Conservation (phyloP, 176 grass and related monocot species). For the Ensete glaucum region DNA sequence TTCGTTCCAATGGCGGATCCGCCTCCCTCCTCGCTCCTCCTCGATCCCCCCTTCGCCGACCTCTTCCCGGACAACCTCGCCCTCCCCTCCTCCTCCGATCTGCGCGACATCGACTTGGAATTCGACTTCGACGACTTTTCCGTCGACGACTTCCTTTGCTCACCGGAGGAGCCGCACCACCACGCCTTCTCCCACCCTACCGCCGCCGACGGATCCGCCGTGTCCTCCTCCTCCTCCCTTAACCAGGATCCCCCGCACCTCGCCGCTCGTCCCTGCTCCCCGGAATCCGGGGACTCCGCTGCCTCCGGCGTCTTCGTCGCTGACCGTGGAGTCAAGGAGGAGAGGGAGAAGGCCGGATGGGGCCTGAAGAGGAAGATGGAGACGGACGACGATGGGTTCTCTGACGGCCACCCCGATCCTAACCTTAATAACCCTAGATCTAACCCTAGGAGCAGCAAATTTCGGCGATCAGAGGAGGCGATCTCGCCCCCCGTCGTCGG, state of each 20-base stretch:
- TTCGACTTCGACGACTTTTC: slow-evolving; percentile 75
- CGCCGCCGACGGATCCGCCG: slow-evolving; percentile 7
- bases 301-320: slow-evolving; percentile 31
- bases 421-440: slow-evolving; percentile 5
- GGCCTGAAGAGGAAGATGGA: slow-evolving; percentile 68
- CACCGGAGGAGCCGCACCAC: slow-evolving; percentile 18
- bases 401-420: background rate
- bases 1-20: no score
- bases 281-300: slow-evolving; percentile 33
- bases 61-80: slow-evolving; percentile 28
- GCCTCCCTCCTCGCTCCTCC: no score
- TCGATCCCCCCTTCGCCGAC: background rate
- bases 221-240: slow-evolving; percentile 23
- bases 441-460: slow-evolving; percentile 33
- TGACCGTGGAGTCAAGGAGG: slow-evolving; percentile 56
- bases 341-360: slow-evolving; percentile 30
- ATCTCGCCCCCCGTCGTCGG: slow-evolving; percentile 20
- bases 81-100: slow-evolving; percentile 20
- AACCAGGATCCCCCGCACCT: slow-evolving; percentile 26
- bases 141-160: slow-evolving; percentile 60
- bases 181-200: background rate
- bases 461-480: slow-evolving; percentile 42
- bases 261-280: slow-evolving; percentile 26
- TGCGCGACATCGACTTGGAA: slow-evolving; percentile 8
- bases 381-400: slow-evolving; percentile 20